Evolutionary conservation across 192 early-diverging fungal species (phyloP), one percentile per base, ranked within the genome.

Genomic region (Kickxella alabastrina): DNA sequence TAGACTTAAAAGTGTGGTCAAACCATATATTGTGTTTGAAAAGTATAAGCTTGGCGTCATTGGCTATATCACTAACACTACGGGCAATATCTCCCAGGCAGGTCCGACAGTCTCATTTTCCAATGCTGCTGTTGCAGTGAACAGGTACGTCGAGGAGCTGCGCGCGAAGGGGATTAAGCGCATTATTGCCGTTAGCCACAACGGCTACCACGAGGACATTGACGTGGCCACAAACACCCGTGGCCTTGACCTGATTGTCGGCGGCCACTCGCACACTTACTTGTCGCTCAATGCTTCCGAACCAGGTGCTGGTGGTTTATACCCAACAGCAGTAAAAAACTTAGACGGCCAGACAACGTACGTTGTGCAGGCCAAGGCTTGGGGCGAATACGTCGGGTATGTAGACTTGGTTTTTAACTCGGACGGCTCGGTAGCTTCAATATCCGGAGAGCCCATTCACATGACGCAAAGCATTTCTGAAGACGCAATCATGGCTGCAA

Each of bases 211-310:
- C 21, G 75, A 82, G n/a, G 85, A 90, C 52, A 78, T 82, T 69
- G 75, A 76, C 24, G 57, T 86, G 27, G 86, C 84, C 4, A 68
- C 73, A 43, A 68, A 66, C 13, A 80, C 77, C n/a, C 58, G 65
- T 40, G 84, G 88, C 15, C 32, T 87, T 6, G 68, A 69, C 27
- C 40, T 85, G 27, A 85, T 87, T 62, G 77, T 88, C 36, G 88
- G 88, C 25, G 86, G 88, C 3, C 85, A 90, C 67, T 85, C 82
- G 22, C 88, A 90, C 51, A 79, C 85, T 1, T 80, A 84, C 45
- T 59, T 90, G 6, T 54, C 78, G 24, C 72, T 71, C 29, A 73
- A 85, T 46, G 54, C 78, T 0, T 56, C 56, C 9, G 76, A 74
- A n/a, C 61, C 65, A n/a, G 48, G 58, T 18, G 77, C 70, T 14